Evolutionary conservation across 441 rosid genomes (phyloP).

Genomic region (Euphorbia schlechtendalii): DNA sequence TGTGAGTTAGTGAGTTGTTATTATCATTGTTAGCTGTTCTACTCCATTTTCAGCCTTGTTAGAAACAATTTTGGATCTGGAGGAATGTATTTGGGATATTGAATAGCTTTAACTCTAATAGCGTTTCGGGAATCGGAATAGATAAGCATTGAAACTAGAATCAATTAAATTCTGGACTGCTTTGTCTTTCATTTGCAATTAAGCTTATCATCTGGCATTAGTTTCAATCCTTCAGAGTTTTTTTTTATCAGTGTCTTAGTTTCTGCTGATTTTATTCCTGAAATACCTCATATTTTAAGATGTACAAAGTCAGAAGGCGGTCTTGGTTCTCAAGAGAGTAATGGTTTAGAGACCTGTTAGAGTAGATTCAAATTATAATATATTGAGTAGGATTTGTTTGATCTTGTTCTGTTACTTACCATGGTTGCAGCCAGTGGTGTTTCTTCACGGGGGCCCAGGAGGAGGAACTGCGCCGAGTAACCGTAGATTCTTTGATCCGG

Average conservation of each 20-base stretch:
- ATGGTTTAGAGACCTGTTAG: too few species aligned
- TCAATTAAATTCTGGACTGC: neutral
- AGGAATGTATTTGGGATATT: neutral
- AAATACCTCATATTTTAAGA: neutral
- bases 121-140: neutral
- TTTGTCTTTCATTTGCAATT: too few species aligned
- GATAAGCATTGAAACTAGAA: neutral
- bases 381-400: too few species aligned
- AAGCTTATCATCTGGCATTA: neutral
- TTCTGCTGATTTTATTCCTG: neutral
- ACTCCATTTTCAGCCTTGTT: neutral
- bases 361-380: too few species aligned
- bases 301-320: neutral
- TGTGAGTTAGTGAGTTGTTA: conserved; percentile 56
- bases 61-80: neutral
- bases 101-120: neutral
- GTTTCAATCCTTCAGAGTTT: too few species aligned
- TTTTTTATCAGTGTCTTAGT: neutral
- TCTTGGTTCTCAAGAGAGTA: too few species aligned
- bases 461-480: conserved; percentile 81
- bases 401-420: neutral
- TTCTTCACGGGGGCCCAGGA: conserved; percentile 98
- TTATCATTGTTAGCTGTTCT: neutral
- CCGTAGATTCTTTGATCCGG: conserved; percentile 83
- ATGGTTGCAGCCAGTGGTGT: conserved; percentile 68